Conservation (phyloP, 2,329 filamentous ascomycete genomes). For the Fusarium nematophilum region DNA sequence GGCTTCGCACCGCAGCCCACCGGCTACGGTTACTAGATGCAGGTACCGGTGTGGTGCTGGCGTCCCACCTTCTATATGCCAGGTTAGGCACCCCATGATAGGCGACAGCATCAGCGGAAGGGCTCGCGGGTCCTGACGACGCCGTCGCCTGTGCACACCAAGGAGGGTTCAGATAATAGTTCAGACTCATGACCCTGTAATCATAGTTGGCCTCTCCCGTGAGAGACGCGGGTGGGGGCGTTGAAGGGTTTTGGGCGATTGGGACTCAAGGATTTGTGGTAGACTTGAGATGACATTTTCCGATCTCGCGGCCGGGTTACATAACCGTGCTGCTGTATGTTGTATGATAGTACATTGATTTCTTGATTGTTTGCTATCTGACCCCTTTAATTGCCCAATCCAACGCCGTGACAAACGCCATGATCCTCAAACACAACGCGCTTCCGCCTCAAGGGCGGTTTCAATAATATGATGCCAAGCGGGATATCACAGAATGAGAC, state of each 20-base stretch:
- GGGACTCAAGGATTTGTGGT: slow-evolving; percentile 37
- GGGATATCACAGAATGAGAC: neutral
- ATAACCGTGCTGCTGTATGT: slow-evolving; percentile 39
- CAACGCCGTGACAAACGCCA: slow-evolving; percentile 25
- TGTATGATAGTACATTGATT: slow-evolving; percentile 50
- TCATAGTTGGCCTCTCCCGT: slow-evolving; percentile 43
- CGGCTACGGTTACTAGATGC: slow-evolving; percentile 72
- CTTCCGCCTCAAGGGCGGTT: neutral
- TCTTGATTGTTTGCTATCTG: slow-evolving; percentile 28
- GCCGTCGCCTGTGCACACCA: slow-evolving; percentile 4
- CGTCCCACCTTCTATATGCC: slow-evolving; percentile 26
- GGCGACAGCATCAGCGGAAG: slow-evolving; percentile 14
- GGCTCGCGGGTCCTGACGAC: slow-evolving; percentile 8
- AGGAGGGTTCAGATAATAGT: slow-evolving; percentile 40
- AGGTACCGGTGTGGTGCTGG: slow-evolving; percentile 45
- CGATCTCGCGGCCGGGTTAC: slow-evolving; percentile 31
- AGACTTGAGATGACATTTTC: slow-evolving; percentile 44
- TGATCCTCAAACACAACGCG: neutral
- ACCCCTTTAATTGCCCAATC: neutral
- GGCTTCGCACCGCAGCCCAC: slow-evolving; percentile 91
- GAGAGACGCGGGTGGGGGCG: slow-evolving; percentile 27
- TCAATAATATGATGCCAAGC: neutral
- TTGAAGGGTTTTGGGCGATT: slow-evolving; percentile 39
- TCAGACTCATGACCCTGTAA: slow-evolving; percentile 44
- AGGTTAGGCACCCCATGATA: slow-evolving; percentile 13